phyloP scores from a whole-genome alignment of 78 protist genomes.

The Bodo saltans region DNA sequence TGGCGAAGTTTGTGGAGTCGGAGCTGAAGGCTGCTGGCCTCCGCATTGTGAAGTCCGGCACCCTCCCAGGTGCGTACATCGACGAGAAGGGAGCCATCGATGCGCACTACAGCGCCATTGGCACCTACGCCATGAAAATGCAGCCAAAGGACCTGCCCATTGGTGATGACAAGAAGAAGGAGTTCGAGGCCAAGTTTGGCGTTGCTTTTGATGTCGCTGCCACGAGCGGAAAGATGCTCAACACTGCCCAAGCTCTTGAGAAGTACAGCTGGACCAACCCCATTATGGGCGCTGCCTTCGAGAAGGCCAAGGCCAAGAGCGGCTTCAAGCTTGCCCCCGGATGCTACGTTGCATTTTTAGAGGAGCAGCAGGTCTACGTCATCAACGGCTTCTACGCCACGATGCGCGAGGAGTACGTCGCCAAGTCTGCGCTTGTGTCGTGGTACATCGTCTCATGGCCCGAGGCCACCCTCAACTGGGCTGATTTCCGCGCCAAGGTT shows the following conservation, averaged over 20 bases:
- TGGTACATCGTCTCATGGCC: neutral
- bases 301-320: no score
- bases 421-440: neutral
- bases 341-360: no score
- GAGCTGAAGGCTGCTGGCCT: neutral
- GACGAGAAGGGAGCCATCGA: conserved; percentile 27
- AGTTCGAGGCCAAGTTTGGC: no score
- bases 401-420: neutral
- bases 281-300: no score
- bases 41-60: neutral
- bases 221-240: no score
- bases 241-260: no score
- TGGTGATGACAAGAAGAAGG: no score
- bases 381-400: neutral
- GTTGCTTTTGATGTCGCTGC: no score
- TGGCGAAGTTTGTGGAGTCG: neutral
- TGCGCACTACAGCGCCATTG: conserved; percentile 37
- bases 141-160: no score
- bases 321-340: no score
- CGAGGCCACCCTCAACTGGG: neutral
- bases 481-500: neutral
- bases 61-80: neutral
- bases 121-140: neutral
- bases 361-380: neutral
- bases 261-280: no score